Base-by-base conservation (phyloP, 371 early-diverging fungal genomes). In the Actinomucor elegans region DNA sequence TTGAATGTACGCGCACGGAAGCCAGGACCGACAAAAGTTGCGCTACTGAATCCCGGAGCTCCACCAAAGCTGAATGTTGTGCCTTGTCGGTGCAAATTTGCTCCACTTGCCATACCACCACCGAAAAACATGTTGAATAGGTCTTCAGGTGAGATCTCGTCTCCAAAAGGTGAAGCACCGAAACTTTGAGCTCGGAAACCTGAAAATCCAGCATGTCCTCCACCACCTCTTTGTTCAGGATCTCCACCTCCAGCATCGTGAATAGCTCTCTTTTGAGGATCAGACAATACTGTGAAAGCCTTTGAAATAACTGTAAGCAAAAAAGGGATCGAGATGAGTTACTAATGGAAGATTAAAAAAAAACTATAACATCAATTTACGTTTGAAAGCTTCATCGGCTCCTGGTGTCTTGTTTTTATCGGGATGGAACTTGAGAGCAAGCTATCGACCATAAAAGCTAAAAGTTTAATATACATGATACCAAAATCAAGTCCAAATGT, bases 351-450 rank as follows among this genome's bases (percentile, higher is more conserved):
- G 2, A 14, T n/a, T 29, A 1, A n/a, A 9, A 7, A 15, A 23
- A 24, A 41, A 23, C 41, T 26, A 31, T 29, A n/a, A n/a, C n/a
- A n/a, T n/a, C n/a, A n/a, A 49, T 61, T 70, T 80, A 91, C 88
- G 78, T 73, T 97, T 97, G 71, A 98, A 97, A 10, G 97, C 99
- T 66, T 96, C 97, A 51, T 95, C 96, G 3, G 98, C 95, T 18
- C 97, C 97, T 8, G 97, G 94, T 4, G 98, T 95, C 12, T 79
- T 84, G 63, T 98, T 97, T 70, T 96, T 99, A 69, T 98, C 99
- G 0, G 99, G 99, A 70, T 99, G 99, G 69, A 93, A 98, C 67
- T 88, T 37, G 11, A 50, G 27, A 20, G 98, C 98, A 42, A 97
- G 76, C 91, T 92, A 71, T 17, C 2, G 5, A 20, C 1, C 35